Base-by-base conservation (phyloP, 305 asterid species). In the Stenogyne calaminthoides region DNA sequence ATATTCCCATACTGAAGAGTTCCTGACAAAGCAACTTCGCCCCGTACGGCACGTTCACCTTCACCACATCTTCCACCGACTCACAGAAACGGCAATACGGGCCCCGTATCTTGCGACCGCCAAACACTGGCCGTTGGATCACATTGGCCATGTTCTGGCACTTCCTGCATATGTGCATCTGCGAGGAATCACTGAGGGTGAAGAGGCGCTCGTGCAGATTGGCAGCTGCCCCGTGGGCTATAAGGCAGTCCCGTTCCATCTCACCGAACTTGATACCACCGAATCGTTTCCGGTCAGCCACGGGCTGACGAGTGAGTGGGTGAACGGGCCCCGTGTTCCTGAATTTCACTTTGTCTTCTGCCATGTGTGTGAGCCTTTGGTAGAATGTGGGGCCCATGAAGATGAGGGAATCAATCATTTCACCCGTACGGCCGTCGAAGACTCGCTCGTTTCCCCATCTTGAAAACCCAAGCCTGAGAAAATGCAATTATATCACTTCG, bases 231-330 rank as follows among this genome's bases (percentile, higher is more conserved):
- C 98, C 99, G 4, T 95, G 98, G 22, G 98, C 99, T 19, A 90
- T 87, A 7, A 90, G 94, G 69, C 99, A 95, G 76, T 92, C 99
- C 0, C 99, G 82, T 56, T 95, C 97, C 97, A 92, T 95, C 80
- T 95, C 99, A 0, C 99, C 97, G 19, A 95, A 92, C 51, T 93
- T 95, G 44, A 95, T 83, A 4, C 98, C 99, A 2, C 98, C 99
- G n/a, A 95, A 91, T 0, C 98, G 89, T 76, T 92, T 95, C 76
- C 98, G 79, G 83, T 95, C 98, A 0, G 91, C 95, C 67, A 95
- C 98, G 1, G 98, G 99, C 85, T 95, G 99, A 0, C 97, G 97
- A 12, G 99, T 95, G 1, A 92, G 92, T 0, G 98, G 99, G 80
- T 95, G 98, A 60, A 95, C 99, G 0, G 97, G 97, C 12, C 99